Base-by-base conservation (phyloP, 192 early-diverging fungal species). In the Geosiphon pyriformis region DNA sequence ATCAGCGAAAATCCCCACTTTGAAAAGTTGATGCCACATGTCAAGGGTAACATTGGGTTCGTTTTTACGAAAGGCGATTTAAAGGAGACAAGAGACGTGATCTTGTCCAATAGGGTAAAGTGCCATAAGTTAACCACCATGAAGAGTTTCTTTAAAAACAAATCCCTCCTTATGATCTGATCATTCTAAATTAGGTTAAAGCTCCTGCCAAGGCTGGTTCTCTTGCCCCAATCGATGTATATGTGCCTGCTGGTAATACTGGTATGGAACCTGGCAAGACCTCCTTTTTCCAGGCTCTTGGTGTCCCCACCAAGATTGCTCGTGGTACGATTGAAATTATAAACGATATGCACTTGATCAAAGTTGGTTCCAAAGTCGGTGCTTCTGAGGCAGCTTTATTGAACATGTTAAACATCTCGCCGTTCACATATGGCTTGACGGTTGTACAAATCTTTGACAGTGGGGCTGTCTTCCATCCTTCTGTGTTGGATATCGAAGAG, bases 281-380 rank as follows among this genome's bases (percentile, higher is more conserved):
- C 72, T 96, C 95, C 65, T 99, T 99, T 92, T 99, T 99, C 93
- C 97, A 99, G 86, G 95, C 97, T 76, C 85, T 99, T 70, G 91
- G 94, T 83, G 90, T 99, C 80, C 95, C 97, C 61, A 99, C 97
- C 90, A 99, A 99, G 94, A 99, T 99, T 92, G 87, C 97, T 70
- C 92, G 92, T 91, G 97, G 97, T 95, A 96, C 94, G 79, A 98
- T 99, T 89, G 97, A 99, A 85, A 99, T 99, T 72, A 89, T 93
- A 72, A 87, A 85, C 78, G 93, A 99, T 68, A 92, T 98, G 69
- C 87, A 91, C 75, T 80, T 99, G 59, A 88, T 99, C 79, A 88
- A 91, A 76, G 79, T 78, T 67, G 95, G 93, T 55, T 74, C 81
- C 77, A 93, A 92, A 85, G 97, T 99, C 80, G 95, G 97, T 80